Evolutionary conservation across 2,329 filamentous ascomycete species (phyloP).

Genomic region (Cercospora berteroae): DNA sequence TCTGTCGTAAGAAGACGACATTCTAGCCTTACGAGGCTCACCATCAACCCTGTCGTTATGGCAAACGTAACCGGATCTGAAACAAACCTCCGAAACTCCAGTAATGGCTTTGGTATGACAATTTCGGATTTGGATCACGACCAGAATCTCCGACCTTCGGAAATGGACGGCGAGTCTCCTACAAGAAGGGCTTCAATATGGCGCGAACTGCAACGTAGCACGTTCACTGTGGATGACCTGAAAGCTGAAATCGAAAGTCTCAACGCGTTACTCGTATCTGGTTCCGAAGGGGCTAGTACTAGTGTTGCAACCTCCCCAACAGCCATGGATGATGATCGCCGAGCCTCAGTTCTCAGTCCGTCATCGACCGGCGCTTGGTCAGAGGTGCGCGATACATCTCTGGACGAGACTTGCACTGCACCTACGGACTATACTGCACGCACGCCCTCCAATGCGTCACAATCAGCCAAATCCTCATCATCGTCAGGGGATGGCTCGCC

Average conservation of each 20-base stretch:
- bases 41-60: conserved; percentile 6
- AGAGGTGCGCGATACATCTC: not conserved
- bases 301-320: not conserved
- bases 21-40: not conserved
- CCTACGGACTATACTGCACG: not conserved
- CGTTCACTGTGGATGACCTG: conserved; percentile 8
- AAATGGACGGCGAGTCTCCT: conserved; percentile 17
- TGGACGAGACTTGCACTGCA: not conserved
- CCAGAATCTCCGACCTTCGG: not conserved
- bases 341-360: not conserved
- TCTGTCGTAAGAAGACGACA: not conserved
- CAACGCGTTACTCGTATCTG: not conserved
- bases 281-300: not conserved
- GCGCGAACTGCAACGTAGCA: conserved; percentile 4
- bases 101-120: not conserved
- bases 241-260: not conserved
- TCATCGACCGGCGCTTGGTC: not conserved
- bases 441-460: not conserved
- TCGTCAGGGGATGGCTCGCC: not conserved
- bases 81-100: not conserved
- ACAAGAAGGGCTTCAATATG: conserved; percentile 11
- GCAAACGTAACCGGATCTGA: not conserved
- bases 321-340: not conserved
- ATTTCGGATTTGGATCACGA: not conserved
- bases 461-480: not conserved